Evolutionary conservation across 2,329 filamentous ascomycete species (phyloP).

Genomic region (Trichophyton simii): DNA sequence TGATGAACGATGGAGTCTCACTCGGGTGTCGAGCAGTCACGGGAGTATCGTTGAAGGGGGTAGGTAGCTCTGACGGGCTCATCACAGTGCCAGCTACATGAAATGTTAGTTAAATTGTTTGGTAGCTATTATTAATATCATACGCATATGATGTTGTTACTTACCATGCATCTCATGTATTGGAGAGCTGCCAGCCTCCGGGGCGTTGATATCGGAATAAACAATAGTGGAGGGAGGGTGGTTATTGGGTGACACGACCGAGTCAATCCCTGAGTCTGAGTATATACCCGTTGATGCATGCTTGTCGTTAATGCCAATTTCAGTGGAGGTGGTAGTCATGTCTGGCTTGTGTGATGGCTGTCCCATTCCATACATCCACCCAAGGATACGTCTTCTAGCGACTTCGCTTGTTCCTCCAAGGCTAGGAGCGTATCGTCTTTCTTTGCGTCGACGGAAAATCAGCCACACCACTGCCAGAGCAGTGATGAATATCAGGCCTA

Average conservation of each 20-base stretch:
- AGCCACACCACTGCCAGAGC: conserved; percentile 42
- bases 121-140: background rate
- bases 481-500: conserved; percentile 46
- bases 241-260: conserved; percentile 6
- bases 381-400: conserved; percentile 37
- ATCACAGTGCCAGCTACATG: conserved; percentile 7
- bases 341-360: conserved; percentile 8
- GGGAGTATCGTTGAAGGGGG: conserved; percentile 11
- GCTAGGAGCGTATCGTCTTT: conserved; percentile 30
- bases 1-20: conserved; percentile 14
- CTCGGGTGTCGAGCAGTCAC: conserved; percentile 12
- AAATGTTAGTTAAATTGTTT: background rate
- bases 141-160: conserved; percentile 6
- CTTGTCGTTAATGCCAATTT: conserved; percentile 13
- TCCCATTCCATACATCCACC: conserved; percentile 39
- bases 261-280: conserved; percentile 12
- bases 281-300: conserved; percentile 7
- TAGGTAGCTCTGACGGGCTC: conserved; percentile 11
- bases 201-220: conserved; percentile 10
- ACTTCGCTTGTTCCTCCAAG: conserved; percentile 34
- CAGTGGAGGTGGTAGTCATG: conserved; percentile 15
- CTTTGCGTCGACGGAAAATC: conserved; percentile 35
- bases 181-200: conserved; percentile 18
- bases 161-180: conserved; percentile 25
- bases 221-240: conserved; percentile 9